phyloP scores from a whole-genome alignment of 2,329 filamentous ascomycete genomes.

The Dactylellina parvicollis region DNA sequence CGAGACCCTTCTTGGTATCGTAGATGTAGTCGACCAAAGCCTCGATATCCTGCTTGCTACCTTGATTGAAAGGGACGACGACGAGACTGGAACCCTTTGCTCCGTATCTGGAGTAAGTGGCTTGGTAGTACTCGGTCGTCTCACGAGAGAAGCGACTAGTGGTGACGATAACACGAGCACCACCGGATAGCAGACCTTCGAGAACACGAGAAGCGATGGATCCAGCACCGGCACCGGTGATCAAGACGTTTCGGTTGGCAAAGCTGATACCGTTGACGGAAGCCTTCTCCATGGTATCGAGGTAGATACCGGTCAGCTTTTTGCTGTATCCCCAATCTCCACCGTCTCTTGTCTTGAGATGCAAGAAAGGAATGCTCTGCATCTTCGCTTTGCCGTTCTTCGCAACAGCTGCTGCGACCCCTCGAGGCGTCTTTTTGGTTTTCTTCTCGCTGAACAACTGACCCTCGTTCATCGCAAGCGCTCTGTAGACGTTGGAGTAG shows the following conservation, averaged over 20 bases:
- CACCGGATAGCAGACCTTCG: slow-evolving; percentile 93
- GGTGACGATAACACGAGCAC: slow-evolving; percentile 95
- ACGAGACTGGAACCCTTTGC: slow-evolving; percentile 94
- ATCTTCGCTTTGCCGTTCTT: slow-evolving; percentile 81
- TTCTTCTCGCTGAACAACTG: slow-evolving; percentile 94
- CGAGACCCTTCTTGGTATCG: slow-evolving; percentile 92
- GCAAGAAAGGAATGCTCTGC: slow-evolving; percentile 96
- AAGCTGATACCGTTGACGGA: slow-evolving; percentile 88
- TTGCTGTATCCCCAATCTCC: slow-evolving; percentile 99
- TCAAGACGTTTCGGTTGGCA: slow-evolving; percentile 92
- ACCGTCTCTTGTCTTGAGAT: slow-evolving; percentile 91
- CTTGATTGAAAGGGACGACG: slow-evolving; percentile 98
- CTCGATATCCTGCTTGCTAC: slow-evolving; percentile 97
- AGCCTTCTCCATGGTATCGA: slow-evolving; percentile 89
- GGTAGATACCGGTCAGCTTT: slow-evolving; percentile 91
- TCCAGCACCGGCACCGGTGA: slow-evolving; percentile 97
- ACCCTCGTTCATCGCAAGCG: slow-evolving; percentile 95
- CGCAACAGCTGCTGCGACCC: slow-evolving; percentile 63
- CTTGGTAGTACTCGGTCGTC: slow-evolving; percentile 98
- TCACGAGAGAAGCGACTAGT: slow-evolving; percentile 96
- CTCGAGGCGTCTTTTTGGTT: slow-evolving; percentile 65
- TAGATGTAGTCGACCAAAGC: slow-evolving; percentile 96
- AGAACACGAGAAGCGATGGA: slow-evolving; percentile 98
- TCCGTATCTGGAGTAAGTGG: slow-evolving; percentile 95
- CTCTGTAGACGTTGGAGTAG: slow-evolving; percentile 92